These are phyloP conservation scores for Populus pruinosa DNA, from an alignment of 345 rosid genomes.

Conservation along the genomic window DNA sequence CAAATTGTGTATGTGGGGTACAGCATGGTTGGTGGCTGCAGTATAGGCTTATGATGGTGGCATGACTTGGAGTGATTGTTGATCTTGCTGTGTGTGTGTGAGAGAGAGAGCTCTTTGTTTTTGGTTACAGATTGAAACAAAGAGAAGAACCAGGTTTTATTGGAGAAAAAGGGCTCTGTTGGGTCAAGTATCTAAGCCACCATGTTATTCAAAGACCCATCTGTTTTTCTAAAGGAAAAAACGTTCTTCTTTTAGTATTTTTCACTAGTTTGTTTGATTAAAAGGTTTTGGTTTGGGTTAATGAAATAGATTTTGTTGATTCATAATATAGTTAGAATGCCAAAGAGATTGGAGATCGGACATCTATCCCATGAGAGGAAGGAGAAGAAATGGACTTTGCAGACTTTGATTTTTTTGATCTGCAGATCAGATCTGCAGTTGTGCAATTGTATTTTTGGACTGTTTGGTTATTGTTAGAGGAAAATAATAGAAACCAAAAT, in stretches of 20 bases:
- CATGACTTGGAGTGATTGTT: not conserved
- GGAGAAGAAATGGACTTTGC: not conserved
- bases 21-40: too few relatives aligned
- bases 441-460: not conserved
- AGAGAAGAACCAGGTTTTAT: not conserved
- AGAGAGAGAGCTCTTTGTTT: not conserved
- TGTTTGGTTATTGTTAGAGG: too few relatives aligned
- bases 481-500: not conserved
- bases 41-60: not conserved
- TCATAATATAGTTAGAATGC: not conserved
- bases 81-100: not conserved
- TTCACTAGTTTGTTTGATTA: not conserved
- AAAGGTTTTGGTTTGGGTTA: not conserved
- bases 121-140: not conserved
- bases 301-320: not conserved
- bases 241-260: not conserved
- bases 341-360: not conserved
- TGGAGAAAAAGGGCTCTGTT: not conserved
- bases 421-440: not conserved
- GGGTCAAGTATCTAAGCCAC: not conserved
- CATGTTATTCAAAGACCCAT: not conserved
- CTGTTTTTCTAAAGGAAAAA: too few relatives aligned
- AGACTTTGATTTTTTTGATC: not conserved
- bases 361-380: not conserved
- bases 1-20: not conserved